These are phyloP conservation scores for Colletotrichum karsti DNA, from an alignment of 2,329 filamentous ascomycete genomes.

Conservation along the genomic window DNA sequence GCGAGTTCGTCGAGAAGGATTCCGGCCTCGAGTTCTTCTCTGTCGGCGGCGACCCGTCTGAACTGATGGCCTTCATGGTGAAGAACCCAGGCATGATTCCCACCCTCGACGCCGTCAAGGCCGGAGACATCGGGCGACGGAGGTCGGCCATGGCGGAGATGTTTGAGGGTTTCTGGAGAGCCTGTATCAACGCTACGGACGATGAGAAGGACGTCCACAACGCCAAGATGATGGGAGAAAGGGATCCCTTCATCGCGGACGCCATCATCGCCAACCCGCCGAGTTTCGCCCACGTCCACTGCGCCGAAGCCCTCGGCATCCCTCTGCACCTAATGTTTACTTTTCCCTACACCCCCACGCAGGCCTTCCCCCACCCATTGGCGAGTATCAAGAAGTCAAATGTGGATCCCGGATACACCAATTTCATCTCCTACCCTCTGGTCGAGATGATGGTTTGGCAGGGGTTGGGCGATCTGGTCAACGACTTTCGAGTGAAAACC, in stretches of 20 bases:
- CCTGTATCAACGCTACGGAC: slow-evolving; percentile 78
- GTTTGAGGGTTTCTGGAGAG: slow-evolving; percentile 85
- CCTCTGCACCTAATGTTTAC: slow-evolving; percentile 91
- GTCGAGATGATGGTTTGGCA: slow-evolving; percentile 94
- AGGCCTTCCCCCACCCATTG: slow-evolving; percentile 79
- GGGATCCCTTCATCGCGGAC: slow-evolving; percentile 72
- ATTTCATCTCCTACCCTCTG: slow-evolving; percentile 82
- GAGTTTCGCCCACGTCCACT: slow-evolving; percentile 81
- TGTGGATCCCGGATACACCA: slow-evolving; percentile 76
- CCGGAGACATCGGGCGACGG: slow-evolving; percentile 75
- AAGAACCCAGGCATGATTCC: slow-evolving; percentile 85
- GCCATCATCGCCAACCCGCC: slow-evolving; percentile 89
- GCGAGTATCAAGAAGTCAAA: slow-evolving; percentile 79
- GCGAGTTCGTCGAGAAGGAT: slow-evolving; percentile 78
- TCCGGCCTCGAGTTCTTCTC: slow-evolving; percentile 82
- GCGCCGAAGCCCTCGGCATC: slow-evolving; percentile 80
- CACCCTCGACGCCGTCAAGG: slow-evolving; percentile 74
- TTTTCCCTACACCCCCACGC: slow-evolving; percentile 80
- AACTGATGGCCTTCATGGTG: slow-evolving; percentile 90
- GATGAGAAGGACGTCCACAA: slow-evolving; percentile 70
- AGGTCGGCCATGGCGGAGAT: slow-evolving; percentile 80
- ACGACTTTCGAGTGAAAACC: slow-evolving; percentile 75
- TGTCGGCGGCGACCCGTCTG: slow-evolving; percentile 80
- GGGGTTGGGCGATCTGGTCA: slow-evolving; percentile 82
- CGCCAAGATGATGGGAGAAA: slow-evolving; percentile 70